Evolutionary conservation across 495 filamentous ascomycete genomes (phyloP).

Genomic region (Xylaria castorea): DNA sequence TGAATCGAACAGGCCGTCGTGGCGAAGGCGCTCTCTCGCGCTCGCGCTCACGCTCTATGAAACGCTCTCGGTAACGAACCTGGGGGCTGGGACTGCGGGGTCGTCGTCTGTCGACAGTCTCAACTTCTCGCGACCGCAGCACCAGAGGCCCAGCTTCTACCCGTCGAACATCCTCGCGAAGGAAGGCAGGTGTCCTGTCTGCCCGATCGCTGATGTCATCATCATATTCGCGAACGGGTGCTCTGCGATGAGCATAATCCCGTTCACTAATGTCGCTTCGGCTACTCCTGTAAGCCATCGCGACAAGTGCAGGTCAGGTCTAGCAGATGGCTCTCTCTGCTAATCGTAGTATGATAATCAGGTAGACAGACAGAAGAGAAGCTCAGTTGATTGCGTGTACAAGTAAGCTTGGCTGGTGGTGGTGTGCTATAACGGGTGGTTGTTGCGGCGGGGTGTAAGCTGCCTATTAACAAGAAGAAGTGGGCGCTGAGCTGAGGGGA

Average conservation of each 20-base stretch:
- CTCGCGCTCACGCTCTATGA: conserved; percentile 52
- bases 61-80: conserved; percentile 47
- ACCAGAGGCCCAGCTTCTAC: conserved; percentile 50
- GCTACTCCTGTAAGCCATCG: conserved; percentile 40
- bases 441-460: conserved; percentile 1
- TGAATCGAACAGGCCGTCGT: conserved; percentile 34
- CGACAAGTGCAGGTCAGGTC: conserved; percentile 30
- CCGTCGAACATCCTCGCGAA: conserved; percentile 48
- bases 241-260: conserved; percentile 43
- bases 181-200: conserved; percentile 49
- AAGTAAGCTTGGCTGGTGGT: background rate
- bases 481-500: conserved; percentile 16
- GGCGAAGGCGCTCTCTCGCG: conserved; percentile 40
- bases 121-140: conserved; percentile 52
- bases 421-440: background rate
- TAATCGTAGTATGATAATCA: background rate
- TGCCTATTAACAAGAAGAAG: background rate
- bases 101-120: conserved; percentile 50
- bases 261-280: conserved; percentile 51
- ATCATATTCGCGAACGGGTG: conserved; percentile 46
- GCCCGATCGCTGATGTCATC: conserved; percentile 35
- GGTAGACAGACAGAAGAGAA: background rate
- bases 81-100: conserved; percentile 53
- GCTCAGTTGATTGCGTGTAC: background rate
- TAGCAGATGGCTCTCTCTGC: conserved; percentile 31